Evolutionary conservation across 768 basidiomycete genomes (phyloP).

Genomic region (Leccinum boreale): DNA sequence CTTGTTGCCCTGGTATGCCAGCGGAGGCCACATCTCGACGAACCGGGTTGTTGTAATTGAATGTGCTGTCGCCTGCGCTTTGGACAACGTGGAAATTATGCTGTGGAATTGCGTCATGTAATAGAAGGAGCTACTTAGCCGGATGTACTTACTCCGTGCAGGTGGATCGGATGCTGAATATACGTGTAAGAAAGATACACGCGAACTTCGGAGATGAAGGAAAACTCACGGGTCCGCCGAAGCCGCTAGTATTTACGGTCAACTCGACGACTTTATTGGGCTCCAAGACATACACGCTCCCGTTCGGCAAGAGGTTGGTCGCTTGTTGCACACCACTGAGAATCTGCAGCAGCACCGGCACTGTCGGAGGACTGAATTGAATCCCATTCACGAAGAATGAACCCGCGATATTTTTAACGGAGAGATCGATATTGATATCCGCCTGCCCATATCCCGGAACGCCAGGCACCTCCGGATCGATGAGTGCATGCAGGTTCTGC

Average conservation of each 20-base stretch:
- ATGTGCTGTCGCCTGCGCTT: slow-evolving; percentile 23
- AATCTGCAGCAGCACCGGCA: slow-evolving; percentile 45
- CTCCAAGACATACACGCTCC: slow-evolving; percentile 21
- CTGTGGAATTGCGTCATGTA: slow-evolving; percentile 15
- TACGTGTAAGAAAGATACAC: neutral
- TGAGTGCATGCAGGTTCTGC: slow-evolving; percentile 22
- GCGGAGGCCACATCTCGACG: slow-evolving; percentile 28
- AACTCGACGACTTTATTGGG: slow-evolving; percentile 30
- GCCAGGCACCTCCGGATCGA: slow-evolving; percentile 37
- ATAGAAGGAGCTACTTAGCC: neutral
- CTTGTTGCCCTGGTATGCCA: slow-evolving; percentile 37
- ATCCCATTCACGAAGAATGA: slow-evolving; percentile 12
- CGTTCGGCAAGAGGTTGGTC: slow-evolving; percentile 21
- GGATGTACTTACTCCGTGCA: slow-evolving; percentile 25
- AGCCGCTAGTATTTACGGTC: slow-evolving; percentile 8
- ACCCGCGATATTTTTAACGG: slow-evolving; percentile 5
- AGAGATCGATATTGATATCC: slow-evolving; percentile 35
- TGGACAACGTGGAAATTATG: slow-evolving; percentile 36
- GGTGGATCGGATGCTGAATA: slow-evolving; percentile 27
- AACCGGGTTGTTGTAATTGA: slow-evolving; percentile 38
- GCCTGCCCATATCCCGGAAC: slow-evolving; percentile 36
- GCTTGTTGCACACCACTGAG: slow-evolving; percentile 39
- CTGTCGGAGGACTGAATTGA: slow-evolving; percentile 28
- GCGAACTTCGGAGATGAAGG: neutral
- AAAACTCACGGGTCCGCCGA: slow-evolving; percentile 24